phyloP scores from a whole-genome alignment of 2,329 filamentous ascomycete species.

The Plectosphaerella cucumerina region DNA sequence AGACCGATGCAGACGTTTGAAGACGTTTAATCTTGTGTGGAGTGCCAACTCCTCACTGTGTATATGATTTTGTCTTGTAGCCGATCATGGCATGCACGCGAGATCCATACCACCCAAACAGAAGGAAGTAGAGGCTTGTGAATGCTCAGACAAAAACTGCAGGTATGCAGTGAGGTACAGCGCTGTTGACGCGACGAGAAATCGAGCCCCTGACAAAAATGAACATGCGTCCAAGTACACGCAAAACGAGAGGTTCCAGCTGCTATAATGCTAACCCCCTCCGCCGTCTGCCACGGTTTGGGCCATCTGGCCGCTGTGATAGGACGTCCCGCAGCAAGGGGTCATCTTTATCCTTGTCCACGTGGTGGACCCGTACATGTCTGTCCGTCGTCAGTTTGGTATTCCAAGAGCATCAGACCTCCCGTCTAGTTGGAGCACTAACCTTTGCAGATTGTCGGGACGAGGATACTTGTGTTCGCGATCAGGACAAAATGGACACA shows the following conservation, averaged over 20 bases:
- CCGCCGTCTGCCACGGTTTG: slow-evolving; percentile 73
- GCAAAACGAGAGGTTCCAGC: not conserved
- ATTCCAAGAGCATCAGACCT: not conserved
- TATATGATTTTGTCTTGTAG: too few relatives aligned
- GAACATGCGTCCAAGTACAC: not conserved
- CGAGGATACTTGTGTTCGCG: slow-evolving; percentile 91
- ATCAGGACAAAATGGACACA: slow-evolving; percentile 94
- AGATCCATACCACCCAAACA: too few relatives aligned
- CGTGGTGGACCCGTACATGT: slow-evolving; percentile 89
- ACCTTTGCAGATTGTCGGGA: slow-evolving; percentile 95
- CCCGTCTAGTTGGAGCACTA: slow-evolving; percentile 12
- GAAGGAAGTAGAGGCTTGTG: too few relatives aligned
- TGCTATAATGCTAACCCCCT: slow-evolving; percentile 40
- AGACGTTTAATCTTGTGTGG: too few relatives aligned
- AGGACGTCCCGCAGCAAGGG: slow-evolving; percentile 76
- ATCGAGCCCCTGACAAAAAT: not conserved
- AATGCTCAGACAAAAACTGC: too few relatives aligned
- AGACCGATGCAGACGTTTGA: too few relatives aligned
- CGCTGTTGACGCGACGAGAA: not conserved
- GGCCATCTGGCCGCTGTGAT: slow-evolving; percentile 79
- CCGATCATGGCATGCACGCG: too few relatives aligned
- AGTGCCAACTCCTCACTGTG: too few relatives aligned
- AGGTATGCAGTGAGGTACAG: not conserved
- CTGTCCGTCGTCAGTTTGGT: slow-evolving; percentile 37
- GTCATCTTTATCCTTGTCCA: slow-evolving; percentile 87